Percentiles rank a stretch among this genome's conserved stretches.
Evolutionary conservation across 1,139 yeast genomes (phyloP).

Genomic region (Sugiyamaella castrensis): DNA sequence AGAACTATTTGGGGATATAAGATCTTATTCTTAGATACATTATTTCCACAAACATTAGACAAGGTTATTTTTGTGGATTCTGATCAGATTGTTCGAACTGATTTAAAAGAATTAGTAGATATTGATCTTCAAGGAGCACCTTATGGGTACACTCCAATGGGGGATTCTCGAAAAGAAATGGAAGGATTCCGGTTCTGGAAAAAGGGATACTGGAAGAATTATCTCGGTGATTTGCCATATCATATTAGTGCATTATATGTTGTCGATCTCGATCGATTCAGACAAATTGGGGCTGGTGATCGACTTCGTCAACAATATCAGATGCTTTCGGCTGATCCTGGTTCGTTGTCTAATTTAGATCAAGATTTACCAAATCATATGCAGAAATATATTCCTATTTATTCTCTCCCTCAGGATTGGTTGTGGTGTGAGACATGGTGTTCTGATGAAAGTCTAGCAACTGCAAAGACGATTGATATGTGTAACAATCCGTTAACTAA

Average conservation of each 20-base stretch:
- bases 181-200: slow-evolving; percentile 92
- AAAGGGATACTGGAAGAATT: slow-evolving; percentile 80
- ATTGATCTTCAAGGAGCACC: slow-evolving; percentile 73
- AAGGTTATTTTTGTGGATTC: slow-evolving; percentile 85
- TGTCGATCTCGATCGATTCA: slow-evolving; percentile 66
- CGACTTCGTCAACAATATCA: slow-evolving; percentile 83
- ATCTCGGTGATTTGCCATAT: slow-evolving; percentile 55
- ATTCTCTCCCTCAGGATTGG: slow-evolving; percentile 79
- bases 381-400: slow-evolving; percentile 64
- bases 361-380: slow-evolving; percentile 90
- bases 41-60: slow-evolving; percentile 75
- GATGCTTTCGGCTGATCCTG: slow-evolving; percentile 70
- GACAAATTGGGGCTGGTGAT: slow-evolving; percentile 73
- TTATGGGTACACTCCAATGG: slow-evolving; percentile 85
- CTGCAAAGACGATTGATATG: slow-evolving; percentile 76
- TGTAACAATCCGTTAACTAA: slow-evolving; percentile 81
- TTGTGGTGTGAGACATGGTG: slow-evolving; percentile 96
- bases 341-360: slow-evolving; percentile 76
- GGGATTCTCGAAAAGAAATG: slow-evolving; percentile 76
- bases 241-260: slow-evolving; percentile 86
- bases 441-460: slow-evolving; percentile 53
- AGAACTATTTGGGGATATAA: slow-evolving; percentile 87
- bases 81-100: slow-evolving; percentile 74
- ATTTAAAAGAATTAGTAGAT: slow-evolving; percentile 62
- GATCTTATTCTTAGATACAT: slow-evolving; percentile 76